Evolutionary conservation across 2,329 filamentous ascomycete species (phyloP).

Genomic region (Aspergillus fijiensis): DNA sequence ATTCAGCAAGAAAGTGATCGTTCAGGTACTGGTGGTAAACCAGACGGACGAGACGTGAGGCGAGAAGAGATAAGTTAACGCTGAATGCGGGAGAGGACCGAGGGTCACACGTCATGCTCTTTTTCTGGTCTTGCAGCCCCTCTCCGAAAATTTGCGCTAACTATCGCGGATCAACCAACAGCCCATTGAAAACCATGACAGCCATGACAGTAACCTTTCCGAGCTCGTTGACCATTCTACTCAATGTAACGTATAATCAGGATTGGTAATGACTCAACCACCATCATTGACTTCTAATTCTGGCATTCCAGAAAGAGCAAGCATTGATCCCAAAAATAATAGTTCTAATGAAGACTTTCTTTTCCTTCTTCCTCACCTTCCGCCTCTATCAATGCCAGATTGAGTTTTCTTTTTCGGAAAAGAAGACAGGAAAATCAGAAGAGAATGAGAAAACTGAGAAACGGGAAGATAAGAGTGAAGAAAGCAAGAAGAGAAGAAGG

Average conservation of each 20-base stretch:
- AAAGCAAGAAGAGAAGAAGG: conserved; percentile 1
- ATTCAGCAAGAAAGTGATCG: not conserved
- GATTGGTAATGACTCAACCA: no score
- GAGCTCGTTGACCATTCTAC: no score
- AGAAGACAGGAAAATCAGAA: not conserved
- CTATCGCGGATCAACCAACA: not conserved
- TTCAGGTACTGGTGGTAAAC: not conserved
- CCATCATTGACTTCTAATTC: no score
- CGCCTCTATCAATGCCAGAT: conserved; percentile 1
- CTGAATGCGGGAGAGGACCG: not conserved
- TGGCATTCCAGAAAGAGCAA: no score
- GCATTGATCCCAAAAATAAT: no score
- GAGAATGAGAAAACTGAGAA: not conserved
- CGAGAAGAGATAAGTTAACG: not conserved
- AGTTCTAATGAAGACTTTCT: no score
- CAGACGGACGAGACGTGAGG: not conserved
- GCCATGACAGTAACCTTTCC: not conserved
- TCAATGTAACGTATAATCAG: no score
- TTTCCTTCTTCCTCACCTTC: not conserved
- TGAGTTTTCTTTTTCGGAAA: not conserved
- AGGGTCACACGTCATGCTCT: not conserved
- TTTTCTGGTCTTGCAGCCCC: not conserved
- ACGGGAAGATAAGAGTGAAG: not conserved
- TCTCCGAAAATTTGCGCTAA: not conserved
- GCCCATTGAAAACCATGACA: not conserved